Evolutionary conservation across 2,329 filamentous ascomycete genomes (phyloP).

Genomic region (Helotiales sp.): DNA sequence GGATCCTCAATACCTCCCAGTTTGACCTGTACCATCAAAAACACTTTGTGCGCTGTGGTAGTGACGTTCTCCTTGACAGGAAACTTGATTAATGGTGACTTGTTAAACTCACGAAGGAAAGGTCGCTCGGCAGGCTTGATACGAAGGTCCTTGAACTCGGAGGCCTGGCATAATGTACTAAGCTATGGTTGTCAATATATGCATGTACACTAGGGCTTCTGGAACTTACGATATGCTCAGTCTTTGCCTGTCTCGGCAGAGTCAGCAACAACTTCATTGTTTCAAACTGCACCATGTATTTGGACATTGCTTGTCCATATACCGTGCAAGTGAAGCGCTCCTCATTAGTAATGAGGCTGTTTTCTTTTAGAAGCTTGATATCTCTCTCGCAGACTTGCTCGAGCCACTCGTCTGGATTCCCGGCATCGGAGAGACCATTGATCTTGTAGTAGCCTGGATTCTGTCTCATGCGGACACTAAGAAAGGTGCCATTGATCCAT

Average conservation of each 20-base stretch:
- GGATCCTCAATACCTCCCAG: slow-evolving; percentile 67
- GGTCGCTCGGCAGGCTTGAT: slow-evolving; percentile 69
- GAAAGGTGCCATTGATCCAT: slow-evolving; percentile 78
- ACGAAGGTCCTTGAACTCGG: slow-evolving; percentile 72
- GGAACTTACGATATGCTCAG: slow-evolving; percentile 66
- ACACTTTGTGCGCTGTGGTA: slow-evolving; percentile 71
- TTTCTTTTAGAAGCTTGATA: slow-evolving; percentile 62
- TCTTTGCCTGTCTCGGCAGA: slow-evolving; percentile 58
- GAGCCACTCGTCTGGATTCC: slow-evolving; percentile 62
- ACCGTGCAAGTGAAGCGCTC: slow-evolving; percentile 62
- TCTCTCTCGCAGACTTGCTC: slow-evolving; percentile 70
- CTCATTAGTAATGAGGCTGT: slow-evolving; percentile 52
- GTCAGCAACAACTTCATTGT: slow-evolving; percentile 73
- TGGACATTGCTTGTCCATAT: slow-evolving; percentile 78
- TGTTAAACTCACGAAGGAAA: slow-evolving; percentile 72
- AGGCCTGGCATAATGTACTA: slow-evolving; percentile 62
- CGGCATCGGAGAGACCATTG: slow-evolving; percentile 48
- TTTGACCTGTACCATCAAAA: slow-evolving; percentile 73
- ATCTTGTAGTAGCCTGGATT: slow-evolving; percentile 73
- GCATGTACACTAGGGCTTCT: neutral
- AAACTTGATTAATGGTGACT: slow-evolving; percentile 65
- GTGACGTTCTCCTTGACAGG: slow-evolving; percentile 68
- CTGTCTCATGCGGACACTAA: slow-evolving; percentile 70
- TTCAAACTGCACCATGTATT: slow-evolving; percentile 76
- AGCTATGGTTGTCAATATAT: slow-evolving; percentile 50